phyloP scores from a whole-genome alignment of 139 green algal species.

The Chlamydomonas sphaeroides region DNA sequence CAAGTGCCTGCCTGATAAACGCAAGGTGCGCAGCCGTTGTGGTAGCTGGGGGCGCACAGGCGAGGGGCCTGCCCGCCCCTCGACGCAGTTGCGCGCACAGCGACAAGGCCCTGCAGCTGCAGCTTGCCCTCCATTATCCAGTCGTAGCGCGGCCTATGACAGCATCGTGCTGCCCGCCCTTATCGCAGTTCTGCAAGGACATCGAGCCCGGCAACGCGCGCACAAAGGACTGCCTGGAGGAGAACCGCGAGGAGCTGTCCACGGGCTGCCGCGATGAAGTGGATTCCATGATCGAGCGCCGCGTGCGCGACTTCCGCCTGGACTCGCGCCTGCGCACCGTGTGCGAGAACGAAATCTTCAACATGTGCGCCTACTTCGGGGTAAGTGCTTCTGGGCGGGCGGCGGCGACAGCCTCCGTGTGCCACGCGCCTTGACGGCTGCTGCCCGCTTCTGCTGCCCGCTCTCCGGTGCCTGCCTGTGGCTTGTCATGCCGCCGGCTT shows the following conservation, averaged over 20 bases:
- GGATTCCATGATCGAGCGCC: constrained; percentile 74
- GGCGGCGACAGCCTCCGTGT: no score
- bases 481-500: no score
- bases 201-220: constrained; percentile 60
- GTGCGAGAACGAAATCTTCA: constrained; percentile 65
- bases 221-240: constrained; percentile 78
- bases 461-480: no score
- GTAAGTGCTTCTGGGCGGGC: not conserved
- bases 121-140: no score
- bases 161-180: no score
- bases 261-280: constrained; percentile 59
- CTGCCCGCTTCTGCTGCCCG: no score
- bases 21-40: constrained; percentile 14
- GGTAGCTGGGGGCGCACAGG: no score
- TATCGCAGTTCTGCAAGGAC: constrained; percentile 71
- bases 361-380: constrained; percentile 64
- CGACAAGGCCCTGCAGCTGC: no score
- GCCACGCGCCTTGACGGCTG: no score
- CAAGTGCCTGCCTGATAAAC: constrained; percentile 70
- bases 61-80: no score
- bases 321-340: constrained; percentile 67
- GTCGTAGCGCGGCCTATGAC: no score
- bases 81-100: no score
- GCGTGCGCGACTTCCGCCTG: constrained; percentile 75
- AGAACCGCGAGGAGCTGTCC: constrained; percentile 62